These are phyloP conservation scores for Glebionis coronaria DNA, from an alignment of 129 eudicot genomes.

Conservation along the genomic window DNA sequence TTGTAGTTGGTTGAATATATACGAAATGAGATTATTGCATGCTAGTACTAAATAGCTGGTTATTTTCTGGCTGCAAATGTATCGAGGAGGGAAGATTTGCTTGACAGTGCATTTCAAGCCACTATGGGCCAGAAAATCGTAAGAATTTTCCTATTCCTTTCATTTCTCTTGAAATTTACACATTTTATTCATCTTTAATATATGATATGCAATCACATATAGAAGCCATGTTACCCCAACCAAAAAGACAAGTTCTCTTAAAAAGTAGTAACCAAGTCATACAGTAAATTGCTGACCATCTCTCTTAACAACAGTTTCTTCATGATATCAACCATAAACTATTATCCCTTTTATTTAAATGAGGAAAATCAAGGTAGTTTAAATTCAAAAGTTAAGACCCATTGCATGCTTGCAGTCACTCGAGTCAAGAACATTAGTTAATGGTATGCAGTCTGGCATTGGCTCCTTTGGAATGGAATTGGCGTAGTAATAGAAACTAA, in stretches of 20 bases:
- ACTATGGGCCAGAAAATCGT: slow-evolving; percentile 98
- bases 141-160: slow-evolving; percentile 17
- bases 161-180: neutral
- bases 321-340: neutral
- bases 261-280: too few relatives aligned
- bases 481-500: too few relatives aligned
- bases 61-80: slow-evolving; percentile 56
- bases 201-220: neutral
- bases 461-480: too few relatives aligned
- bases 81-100: slow-evolving; percentile 98
- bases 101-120: slow-evolving; percentile 99
- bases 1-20: neutral
- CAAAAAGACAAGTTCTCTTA: neutral
- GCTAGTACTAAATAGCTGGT: slow-evolving; percentile 6
- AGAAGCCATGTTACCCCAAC: neutral
- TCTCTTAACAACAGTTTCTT: neutral
- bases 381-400: too few relatives aligned
- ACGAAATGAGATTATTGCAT: slow-evolving; percentile 5
- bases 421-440: too few relatives aligned
- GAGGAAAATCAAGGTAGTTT: too few relatives aligned
- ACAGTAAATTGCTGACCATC: neutral
- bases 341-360: too few relatives aligned
- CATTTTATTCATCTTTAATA: neutral
- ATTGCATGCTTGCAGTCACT: too few relatives aligned
- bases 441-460: too few relatives aligned